A percentile compares a stretch with the other conserved stretches of the same genome.
phyloP scores from a whole-genome alignment of 1,139 yeast species.

The Zygosaccharomyces sapae region DNA sequence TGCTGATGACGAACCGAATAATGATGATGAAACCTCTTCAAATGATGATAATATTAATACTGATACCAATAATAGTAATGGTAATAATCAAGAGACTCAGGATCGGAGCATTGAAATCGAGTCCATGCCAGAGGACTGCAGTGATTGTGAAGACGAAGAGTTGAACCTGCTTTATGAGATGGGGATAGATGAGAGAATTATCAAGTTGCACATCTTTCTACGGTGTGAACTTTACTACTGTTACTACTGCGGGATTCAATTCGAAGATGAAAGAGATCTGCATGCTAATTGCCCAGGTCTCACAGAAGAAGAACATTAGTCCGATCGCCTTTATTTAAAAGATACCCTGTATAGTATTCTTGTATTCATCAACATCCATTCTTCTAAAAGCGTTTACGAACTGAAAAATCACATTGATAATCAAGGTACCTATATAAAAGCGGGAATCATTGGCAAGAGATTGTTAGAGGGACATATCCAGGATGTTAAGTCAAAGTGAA shows the following conservation, averaged over 20 bases:
- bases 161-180: slow-evolving; percentile 34
- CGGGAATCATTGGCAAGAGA: neutral
- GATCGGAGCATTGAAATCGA: slow-evolving; percentile 8
- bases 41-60: neutral
- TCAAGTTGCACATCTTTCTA: slow-evolving; percentile 36
- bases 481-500: slow-evolving; percentile 2
- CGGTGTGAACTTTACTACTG: slow-evolving; percentile 43
- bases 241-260: slow-evolving; percentile 46
- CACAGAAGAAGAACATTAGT: slow-evolving; percentile 40
- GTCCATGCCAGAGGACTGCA: slow-evolving; percentile 14
- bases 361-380: neutral
- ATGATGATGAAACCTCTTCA: neutral
- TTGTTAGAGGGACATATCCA: neutral
- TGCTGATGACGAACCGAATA: slow-evolving; percentile 6
- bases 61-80: neutral
- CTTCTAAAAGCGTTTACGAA: neutral
- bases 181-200: slow-evolving; percentile 31
- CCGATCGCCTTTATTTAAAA: neutral
- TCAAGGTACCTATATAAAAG: neutral
- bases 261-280: slow-evolving; percentile 39
- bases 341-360: neutral
- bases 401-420: neutral
- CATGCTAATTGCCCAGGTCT: slow-evolving; percentile 45
- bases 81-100: slow-evolving; percentile 1
- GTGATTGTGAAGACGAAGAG: slow-evolving; percentile 34